Percentiles rank a stretch among this genome's conserved stretches.
These are phyloP conservation scores for Cyclocybe aegerita DNA, from an alignment of 768 basidiomycete species.

Conservation along the genomic window DNA sequence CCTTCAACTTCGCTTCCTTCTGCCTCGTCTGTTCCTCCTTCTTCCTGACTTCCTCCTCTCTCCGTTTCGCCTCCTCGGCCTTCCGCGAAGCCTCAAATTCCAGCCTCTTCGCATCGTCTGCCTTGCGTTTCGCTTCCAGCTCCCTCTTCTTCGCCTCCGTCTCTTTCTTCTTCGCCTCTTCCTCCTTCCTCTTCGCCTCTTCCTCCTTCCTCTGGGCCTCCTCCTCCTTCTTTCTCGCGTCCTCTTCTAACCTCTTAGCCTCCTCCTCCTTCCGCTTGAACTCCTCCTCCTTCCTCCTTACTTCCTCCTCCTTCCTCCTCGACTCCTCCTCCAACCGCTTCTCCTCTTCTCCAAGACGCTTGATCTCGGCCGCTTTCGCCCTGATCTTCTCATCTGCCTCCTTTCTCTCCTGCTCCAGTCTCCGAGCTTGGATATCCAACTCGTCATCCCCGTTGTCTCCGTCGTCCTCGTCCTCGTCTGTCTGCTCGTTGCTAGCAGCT, in stretches of 20 bases:
- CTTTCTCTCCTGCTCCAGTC: slow-evolving; percentile 1
- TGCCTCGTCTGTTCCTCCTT: slow-evolving; percentile 26
- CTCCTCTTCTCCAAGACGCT: slow-evolving; percentile 7
- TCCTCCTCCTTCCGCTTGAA: slow-evolving; percentile 22
- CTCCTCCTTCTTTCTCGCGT: slow-evolving; percentile 22
- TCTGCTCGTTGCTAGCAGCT: slow-evolving; percentile 2
- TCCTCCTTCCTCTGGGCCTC: slow-evolving; percentile 19
- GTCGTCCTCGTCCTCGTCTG: slow-evolving; percentile 11
- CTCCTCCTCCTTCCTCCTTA: slow-evolving; percentile 11
- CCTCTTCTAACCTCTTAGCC: slow-evolving; percentile 16
- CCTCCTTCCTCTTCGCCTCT: slow-evolving; percentile 16
- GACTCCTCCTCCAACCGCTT: slow-evolving; percentile 13
- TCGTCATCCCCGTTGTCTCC: slow-evolving; percentile 11
- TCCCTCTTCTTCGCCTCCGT: slow-evolving; percentile 22
- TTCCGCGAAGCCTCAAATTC: slow-evolving; percentile 23
- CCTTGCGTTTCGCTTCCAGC: slow-evolving; percentile 23
- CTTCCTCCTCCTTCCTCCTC: slow-evolving; percentile 12
- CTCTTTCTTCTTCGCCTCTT: slow-evolving; percentile 29
- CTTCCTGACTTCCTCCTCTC: slow-evolving; percentile 23
- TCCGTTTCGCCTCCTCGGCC: slow-evolving; percentile 18
- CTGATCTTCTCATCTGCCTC: slow-evolving; percentile 15
- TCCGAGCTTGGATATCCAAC: not conserved
- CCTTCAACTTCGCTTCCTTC: slow-evolving; percentile 26
- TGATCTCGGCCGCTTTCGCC: slow-evolving; percentile 14
- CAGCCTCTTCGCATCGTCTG: slow-evolving; percentile 25